Evolutionary conservation across 257 asterid genomes (phyloP).

Genomic region (Thymus quinquecostatus): DNA sequence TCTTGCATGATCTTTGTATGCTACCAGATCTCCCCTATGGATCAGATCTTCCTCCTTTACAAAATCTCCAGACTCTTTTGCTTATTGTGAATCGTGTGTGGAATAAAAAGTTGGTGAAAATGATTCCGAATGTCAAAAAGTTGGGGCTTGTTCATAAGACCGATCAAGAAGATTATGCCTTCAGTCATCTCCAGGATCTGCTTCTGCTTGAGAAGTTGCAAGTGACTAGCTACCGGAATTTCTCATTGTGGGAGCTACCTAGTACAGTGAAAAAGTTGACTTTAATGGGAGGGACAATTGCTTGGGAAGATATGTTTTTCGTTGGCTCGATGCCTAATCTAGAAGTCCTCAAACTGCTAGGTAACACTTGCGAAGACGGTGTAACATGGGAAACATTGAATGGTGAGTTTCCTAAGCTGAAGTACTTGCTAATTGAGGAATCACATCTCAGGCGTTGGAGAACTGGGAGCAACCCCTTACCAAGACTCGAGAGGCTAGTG

Average conservation of each 20-base stretch:
- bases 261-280: constrained; percentile 2
- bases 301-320: no score
- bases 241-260: neutral
- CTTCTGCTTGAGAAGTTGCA: constrained; percentile 5
- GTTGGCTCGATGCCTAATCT: no score
- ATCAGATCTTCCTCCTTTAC: neutral
- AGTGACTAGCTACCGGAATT: neutral
- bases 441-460: neutral
- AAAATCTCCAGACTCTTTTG: constrained; percentile 14
- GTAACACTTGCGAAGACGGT: no score
- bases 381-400: no score
- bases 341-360: no score
- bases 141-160: constrained; percentile 12
- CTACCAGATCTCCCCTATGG: neutral
- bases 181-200: constrained; percentile 6
- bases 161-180: no score
- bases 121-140: constrained; percentile 10
- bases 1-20: neutral
- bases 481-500: neutral
- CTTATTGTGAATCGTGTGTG: neutral
- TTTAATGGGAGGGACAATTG: neutral
- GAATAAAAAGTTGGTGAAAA: neutral
- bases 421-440: neutral
- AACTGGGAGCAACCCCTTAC: constrained; percentile 4
- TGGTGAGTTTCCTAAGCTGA: neutral